Conservation (phyloP, 371 early-diverging fungal species). For the Mortierella sp. region DNA sequence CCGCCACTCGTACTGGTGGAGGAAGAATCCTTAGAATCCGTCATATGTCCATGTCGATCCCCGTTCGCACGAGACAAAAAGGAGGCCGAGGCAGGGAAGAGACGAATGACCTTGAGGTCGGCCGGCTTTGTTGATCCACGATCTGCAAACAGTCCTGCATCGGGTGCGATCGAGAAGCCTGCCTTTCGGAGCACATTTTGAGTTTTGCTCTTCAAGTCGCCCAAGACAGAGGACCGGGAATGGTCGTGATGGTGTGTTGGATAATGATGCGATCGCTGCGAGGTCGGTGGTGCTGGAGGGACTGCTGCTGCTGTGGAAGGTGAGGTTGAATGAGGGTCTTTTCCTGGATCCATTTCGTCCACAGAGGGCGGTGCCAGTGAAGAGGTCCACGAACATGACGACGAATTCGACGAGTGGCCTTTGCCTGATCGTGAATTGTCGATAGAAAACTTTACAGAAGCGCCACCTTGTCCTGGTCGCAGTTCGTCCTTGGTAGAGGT, state of each 20-base stretch:
- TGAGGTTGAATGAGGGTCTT: neutral
- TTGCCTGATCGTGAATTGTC: neutral
- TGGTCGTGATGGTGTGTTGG: conserved; percentile 12
- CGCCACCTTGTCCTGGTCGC: neutral
- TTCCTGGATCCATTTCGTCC: neutral
- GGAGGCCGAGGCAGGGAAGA: conserved; percentile 14
- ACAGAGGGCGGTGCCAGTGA: conserved; percentile 25
- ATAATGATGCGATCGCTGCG: neutral
- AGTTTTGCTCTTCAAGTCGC: conserved; percentile 41
- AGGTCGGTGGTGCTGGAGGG: neutral
- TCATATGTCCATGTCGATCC: neutral
- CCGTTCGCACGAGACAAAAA: neutral
- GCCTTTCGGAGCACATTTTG: conserved; percentile 40
- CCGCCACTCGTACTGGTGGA: neutral
- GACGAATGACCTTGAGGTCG: conserved; percentile 38
- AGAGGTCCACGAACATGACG: conserved; percentile 17
- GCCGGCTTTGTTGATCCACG: conserved; percentile 21
- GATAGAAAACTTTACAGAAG: neutral
- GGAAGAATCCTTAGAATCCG: neutral
- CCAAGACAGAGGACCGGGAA: conserved; percentile 27
- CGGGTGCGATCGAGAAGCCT: conserved; percentile 48
- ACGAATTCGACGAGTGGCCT: neutral
- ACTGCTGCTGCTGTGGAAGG: neutral
- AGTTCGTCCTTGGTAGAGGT: neutral
- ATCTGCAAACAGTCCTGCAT: conserved; percentile 44